Evolutionary conservation across 1,284 basidiomycete species (phyloP).

Genomic region (Lignosus rhinocerotis): DNA sequence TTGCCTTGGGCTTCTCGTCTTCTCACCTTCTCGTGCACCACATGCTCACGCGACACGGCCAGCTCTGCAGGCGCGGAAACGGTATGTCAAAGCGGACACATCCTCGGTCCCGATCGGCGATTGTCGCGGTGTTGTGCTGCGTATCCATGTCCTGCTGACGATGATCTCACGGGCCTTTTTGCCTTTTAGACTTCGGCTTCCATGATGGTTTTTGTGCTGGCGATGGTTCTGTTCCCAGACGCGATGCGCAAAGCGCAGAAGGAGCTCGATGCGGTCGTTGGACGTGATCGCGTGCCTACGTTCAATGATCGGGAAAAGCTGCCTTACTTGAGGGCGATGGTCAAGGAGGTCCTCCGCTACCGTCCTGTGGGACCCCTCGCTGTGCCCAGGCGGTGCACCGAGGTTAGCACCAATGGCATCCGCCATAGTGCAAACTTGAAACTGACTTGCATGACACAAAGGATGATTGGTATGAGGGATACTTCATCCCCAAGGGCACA

Average conservation of each 20-base stretch:
- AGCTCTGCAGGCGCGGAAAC: background rate
- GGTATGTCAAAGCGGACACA: background rate
- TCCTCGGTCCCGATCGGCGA: background rate
- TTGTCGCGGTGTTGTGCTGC: background rate
- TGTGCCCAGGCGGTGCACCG: background rate
- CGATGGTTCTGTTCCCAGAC: background rate
- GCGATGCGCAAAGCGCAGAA: constrained; percentile 29
- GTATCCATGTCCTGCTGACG: background rate
- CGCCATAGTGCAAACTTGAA: background rate
- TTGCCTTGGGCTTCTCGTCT: background rate
- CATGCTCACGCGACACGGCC: background rate
- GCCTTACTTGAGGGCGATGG: constrained; percentile 18
- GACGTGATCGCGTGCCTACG: constrained; percentile 33
- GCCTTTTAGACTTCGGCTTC: background rate
- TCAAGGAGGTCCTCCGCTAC: constrained; percentile 5
- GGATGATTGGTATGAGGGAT: constrained; percentile 23
- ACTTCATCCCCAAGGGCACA: constrained; percentile 25
- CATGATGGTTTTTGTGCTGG: constrained; percentile 1
- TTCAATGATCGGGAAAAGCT: constrained; percentile 1
- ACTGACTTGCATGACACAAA: background rate
- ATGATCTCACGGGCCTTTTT: background rate
- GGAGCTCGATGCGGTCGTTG: constrained; percentile 40
- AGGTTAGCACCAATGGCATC: background rate
- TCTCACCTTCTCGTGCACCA: background rate
- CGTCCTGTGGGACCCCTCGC: background rate